Evolutionary conservation across 2,329 filamentous ascomycete species (phyloP), one percentile per base, ranked within the genome.

Genomic region (Colletotrichum limetticola): DNA sequence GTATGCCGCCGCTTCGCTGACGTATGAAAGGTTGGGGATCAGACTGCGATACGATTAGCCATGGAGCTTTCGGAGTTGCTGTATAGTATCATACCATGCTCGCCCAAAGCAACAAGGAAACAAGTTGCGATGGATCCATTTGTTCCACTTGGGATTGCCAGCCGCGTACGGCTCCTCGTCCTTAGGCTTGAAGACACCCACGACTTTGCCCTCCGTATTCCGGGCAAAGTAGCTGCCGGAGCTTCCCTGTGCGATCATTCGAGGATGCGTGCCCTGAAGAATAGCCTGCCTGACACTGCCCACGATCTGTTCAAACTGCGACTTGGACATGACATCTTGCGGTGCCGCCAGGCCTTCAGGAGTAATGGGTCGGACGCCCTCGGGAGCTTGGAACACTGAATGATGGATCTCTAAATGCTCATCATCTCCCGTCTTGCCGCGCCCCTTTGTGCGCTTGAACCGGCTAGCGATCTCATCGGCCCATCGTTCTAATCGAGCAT

Each of bases 161-260:
- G 94, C 97, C 1, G 97, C 97, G 80, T 98, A 99, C 1, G 97
- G 97, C 82, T 99, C 97, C 84, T 99, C 97, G 78, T 99, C 97
- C 84, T 99, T 99, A 55, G 97, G 97, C 82, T 99, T 99, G 85
- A 99, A 99, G 5, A 99, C 97, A 46, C 95, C 97, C 4, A 99
- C 95, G 19, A 98, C 94, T 85, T 97, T 98, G 64, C 97, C 97
- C 69, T 96, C 93, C 1, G 90, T 90, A 78, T 98, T 97, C 72
- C 95, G 90, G 30, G 97, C 97, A 87, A 99, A 99, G 85, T 99
- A 99, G 82, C 95, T 98, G 61, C 97, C 97, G 3, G 97, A 98
- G 83, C 96, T 98, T 52, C 97, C 97, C 82, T 99, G 97, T 0
- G 95, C 92, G 77, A 99, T 99, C 91, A 99, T 94, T 78, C 94